Conservation (phyloP, 31 red algal species). For the Odonthalia washingtoniensis region DNA sequence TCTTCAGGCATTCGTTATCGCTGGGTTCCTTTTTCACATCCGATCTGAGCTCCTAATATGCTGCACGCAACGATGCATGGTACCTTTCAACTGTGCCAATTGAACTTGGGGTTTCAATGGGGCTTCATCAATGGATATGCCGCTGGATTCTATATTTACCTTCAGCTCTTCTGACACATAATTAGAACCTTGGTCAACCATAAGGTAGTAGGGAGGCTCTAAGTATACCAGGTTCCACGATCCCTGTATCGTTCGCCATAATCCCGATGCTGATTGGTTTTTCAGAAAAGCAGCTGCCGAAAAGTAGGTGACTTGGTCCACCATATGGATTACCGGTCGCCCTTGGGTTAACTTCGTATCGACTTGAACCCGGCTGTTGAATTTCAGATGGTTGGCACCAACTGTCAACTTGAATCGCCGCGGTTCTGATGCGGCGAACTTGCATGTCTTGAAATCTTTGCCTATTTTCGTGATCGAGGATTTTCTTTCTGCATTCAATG, state of each 20-base stretch:
- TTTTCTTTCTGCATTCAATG: not conserved
- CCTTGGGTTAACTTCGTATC: slow-evolving; percentile 12
- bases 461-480: not conserved
- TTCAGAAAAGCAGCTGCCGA: not conserved
- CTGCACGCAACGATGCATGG: slow-evolving; percentile 23
- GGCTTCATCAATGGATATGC: not conserved
- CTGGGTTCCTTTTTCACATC: not conserved
- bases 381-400: not conserved
- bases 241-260: slow-evolving; percentile 6
- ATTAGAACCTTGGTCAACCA: slow-evolving; percentile 25
- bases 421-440: not conserved
- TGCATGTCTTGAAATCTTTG: not conserved
- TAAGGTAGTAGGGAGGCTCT: slow-evolving; percentile 31
- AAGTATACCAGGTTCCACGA: not conserved
- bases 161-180: slow-evolving; percentile 14
- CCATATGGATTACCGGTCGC: not conserved
- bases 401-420: slow-evolving; percentile 40
- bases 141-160: not conserved
- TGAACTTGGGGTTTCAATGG: slow-evolving; percentile 28
- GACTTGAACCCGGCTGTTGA: slow-evolving; percentile 16
- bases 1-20: not conserved
- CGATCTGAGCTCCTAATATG: not conserved
- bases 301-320: not conserved
- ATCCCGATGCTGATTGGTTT: not conserved
- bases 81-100: slow-evolving; percentile 45